A percentile compares a stretch with the other conserved stretches of the same genome.
These are phyloP conservation scores for Euphorbia pulcherrima DNA, from an alignment of 345 rosid species.

Conservation along the genomic window DNA sequence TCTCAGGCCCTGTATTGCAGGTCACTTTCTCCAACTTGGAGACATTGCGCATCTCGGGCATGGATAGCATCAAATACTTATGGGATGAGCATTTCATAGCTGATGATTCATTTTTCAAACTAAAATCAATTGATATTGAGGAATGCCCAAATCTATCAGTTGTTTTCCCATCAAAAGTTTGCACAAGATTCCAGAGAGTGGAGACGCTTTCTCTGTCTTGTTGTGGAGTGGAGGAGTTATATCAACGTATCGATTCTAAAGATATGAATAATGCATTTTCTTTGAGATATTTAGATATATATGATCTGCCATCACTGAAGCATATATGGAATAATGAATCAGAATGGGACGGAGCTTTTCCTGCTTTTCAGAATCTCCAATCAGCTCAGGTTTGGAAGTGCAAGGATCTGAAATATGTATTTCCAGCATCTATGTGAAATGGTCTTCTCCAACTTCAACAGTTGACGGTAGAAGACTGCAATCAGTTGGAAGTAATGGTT, in stretches of 20 bases:
- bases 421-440: background rate
- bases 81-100: constrained; percentile 6
- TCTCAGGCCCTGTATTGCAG: background rate
- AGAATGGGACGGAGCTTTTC: too few species aligned
- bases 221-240: constrained; percentile 12
- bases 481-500: constrained; percentile 22
- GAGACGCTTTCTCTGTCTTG: background rate
- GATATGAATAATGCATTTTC: background rate
- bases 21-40: constrained; percentile 14
- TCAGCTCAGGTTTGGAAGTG: background rate
- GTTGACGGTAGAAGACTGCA: constrained; percentile 10
- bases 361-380: too few species aligned
- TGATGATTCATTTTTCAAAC: too few species aligned
- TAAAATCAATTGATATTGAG: too few species aligned
- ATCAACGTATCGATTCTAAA: background rate
- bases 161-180: background rate
- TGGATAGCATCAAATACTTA: constrained; percentile 1
- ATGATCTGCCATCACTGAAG: background rate
- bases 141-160: too few species aligned
- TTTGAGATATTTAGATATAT: background rate
- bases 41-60: background rate
- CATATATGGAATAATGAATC: too few species aligned
- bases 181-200: background rate
- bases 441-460: constrained; percentile 10
- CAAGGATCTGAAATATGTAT: too few species aligned